A percentile compares a stretch with the other conserved stretches of the same genome.
Conservation (phyloP, 768 basidiomycete species). For the Hirschioporus abietinus region DNA sequence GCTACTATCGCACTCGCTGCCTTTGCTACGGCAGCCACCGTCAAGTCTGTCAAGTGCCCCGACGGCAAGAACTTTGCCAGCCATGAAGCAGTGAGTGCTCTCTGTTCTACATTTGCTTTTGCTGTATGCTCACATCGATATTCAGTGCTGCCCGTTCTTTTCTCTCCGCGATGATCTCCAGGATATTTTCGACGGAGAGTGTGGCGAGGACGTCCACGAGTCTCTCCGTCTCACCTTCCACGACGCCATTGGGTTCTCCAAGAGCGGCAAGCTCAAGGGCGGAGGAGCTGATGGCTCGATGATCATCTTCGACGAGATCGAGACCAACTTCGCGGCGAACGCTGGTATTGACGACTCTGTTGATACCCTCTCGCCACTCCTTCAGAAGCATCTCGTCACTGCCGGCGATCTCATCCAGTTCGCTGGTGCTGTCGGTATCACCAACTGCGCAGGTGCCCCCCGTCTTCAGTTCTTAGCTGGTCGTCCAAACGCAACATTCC, state of each 20-base stretch:
- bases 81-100: slow-evolving; percentile 17
- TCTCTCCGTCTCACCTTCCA: slow-evolving; percentile 15
- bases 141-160: slow-evolving; percentile 25
- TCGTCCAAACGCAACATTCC: slow-evolving; percentile 14
- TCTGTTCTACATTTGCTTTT: background rate
- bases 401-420: slow-evolving; percentile 11
- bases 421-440: slow-evolving; percentile 9
- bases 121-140: background rate
- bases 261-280: slow-evolving; percentile 14
- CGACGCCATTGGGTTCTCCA: slow-evolving; percentile 7
- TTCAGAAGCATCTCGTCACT: slow-evolving; percentile 5
- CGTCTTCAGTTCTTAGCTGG: slow-evolving; percentile 17
- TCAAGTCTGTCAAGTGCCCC: slow-evolving; percentile 19
- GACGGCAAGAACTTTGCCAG: slow-evolving; percentile 25
- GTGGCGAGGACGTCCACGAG: slow-evolving; percentile 26
- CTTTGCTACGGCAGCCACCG: slow-evolving; percentile 8
- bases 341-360: slow-evolving; percentile 21
- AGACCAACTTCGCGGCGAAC: slow-evolving; percentile 22
- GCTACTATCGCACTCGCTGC: slow-evolving; percentile 5
- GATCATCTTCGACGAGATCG: slow-evolving; percentile 18
- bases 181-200: slow-evolving; percentile 25
- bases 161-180: slow-evolving; percentile 27
- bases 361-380: slow-evolving; percentile 15
- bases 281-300: slow-evolving; percentile 24
- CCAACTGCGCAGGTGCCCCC: slow-evolving; percentile 22